A percentile compares a stretch with the other conserved stretches of the same genome.
These are phyloP conservation scores for Echium plantagineum DNA, from an alignment of 257 asterid genomes.

Conservation along the genomic window DNA sequence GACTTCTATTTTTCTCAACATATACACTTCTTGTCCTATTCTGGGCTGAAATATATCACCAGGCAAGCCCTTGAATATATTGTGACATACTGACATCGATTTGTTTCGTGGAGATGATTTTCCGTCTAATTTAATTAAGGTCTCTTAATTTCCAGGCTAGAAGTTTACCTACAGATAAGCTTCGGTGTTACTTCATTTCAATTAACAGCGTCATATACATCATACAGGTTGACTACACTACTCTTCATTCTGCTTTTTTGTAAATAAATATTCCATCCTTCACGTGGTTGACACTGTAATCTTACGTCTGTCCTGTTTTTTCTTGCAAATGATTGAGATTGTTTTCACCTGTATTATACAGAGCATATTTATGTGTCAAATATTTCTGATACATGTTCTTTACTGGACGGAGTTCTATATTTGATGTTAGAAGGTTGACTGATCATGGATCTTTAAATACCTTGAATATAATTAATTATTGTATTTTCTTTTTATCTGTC, in stretches of 20 bases:
- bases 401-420: too few relatives aligned
- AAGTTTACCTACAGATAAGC: slow-evolving; percentile 86
- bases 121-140: slow-evolving; percentile 14
- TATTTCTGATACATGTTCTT: too few relatives aligned
- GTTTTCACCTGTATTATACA: too few relatives aligned
- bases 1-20: slow-evolving; percentile 82
- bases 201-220: slow-evolving; percentile 61
- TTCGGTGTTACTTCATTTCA: slow-evolving; percentile 49
- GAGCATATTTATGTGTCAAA: background rate
- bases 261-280: slow-evolving; percentile 2
- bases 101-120: background rate
- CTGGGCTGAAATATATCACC: slow-evolving; percentile 97
- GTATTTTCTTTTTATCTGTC: slow-evolving; percentile 1
- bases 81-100: background rate
- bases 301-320: too few relatives aligned
- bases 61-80: slow-evolving; percentile 30
- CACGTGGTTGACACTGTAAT: background rate
- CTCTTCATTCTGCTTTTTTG: background rate
- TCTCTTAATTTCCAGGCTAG: slow-evolving; percentile 61
- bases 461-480: background rate
- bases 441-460: background rate
- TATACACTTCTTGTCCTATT: slow-evolving; percentile 83
- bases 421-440: too few relatives aligned
- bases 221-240: slow-evolving; percentile 49
- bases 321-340: too few relatives aligned